phyloP scores from a whole-genome alignment of 2,329 filamentous ascomycete species.

The Colletotrichum tropicicola region DNA sequence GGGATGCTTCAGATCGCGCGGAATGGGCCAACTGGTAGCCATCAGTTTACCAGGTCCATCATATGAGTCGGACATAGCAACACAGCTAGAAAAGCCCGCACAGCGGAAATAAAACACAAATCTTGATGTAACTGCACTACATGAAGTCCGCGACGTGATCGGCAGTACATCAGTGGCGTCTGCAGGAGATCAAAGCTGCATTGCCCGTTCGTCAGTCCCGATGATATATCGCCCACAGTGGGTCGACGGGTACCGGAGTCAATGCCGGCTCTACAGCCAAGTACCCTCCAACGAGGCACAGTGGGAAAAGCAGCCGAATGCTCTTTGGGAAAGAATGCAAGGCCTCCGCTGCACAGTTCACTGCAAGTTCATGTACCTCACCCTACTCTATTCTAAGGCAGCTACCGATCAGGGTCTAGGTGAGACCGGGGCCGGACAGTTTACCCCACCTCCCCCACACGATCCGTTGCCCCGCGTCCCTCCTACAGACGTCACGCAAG shows the following conservation, averaged over 20 bases:
- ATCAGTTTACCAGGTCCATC: constrained; percentile 21
- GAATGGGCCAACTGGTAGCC: constrained; percentile 14
- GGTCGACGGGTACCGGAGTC: not conserved
- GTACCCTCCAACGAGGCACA: not conserved
- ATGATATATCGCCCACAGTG: not conserved
- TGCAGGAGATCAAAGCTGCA: not conserved
- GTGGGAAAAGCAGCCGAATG: not conserved
- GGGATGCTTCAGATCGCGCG: constrained; percentile 15
- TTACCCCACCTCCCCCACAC: constrained; percentile 3
- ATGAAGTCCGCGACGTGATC: not conserved
- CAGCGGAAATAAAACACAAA: constrained; percentile 11
- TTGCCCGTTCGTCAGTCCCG: not conserved
- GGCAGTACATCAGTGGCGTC: not conserved
- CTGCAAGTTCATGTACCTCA: not conserved
- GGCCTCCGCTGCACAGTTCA: too few species aligned
- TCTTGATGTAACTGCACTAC: not conserved
- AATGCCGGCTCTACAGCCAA: not conserved
- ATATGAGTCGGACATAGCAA: not conserved
- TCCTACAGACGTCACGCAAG: not conserved
- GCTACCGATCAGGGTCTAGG: not conserved
- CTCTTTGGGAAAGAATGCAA: not conserved
- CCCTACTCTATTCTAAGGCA: not conserved
- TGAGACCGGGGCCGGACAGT: not conserved
- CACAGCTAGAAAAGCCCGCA: constrained; percentile 13
- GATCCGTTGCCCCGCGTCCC: constrained; percentile 16